Percentiles rank a stretch among this genome's conserved stretches.
Conservation (phyloP, 2,329 filamentous ascomycete species). For the Cladophialophora psammophila region DNA sequence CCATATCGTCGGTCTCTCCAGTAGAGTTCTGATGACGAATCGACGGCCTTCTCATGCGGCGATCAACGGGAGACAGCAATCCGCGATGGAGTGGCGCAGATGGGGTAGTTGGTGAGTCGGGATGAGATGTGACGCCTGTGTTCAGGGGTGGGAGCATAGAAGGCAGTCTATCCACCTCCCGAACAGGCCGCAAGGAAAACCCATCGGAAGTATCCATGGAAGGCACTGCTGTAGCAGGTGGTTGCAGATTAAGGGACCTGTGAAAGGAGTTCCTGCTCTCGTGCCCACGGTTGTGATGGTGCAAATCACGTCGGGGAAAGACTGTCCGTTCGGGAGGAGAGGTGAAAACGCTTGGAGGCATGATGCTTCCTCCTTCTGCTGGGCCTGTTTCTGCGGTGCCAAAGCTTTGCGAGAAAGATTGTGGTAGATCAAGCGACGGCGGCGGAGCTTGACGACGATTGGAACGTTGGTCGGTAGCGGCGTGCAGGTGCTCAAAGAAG, state of each 20-base stretch:
- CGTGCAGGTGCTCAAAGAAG: constrained; percentile 59
- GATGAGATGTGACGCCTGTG: constrained; percentile 79
- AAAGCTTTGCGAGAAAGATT: constrained; percentile 57
- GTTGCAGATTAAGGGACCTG: constrained; percentile 67
- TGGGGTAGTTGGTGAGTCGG: constrained; percentile 88
- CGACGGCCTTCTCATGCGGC: constrained; percentile 75
- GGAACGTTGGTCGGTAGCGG: constrained; percentile 63
- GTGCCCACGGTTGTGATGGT: constrained; percentile 56
- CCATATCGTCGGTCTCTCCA: constrained; percentile 87
- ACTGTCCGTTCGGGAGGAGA: constrained; percentile 75
- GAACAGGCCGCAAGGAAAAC: constrained; percentile 77
- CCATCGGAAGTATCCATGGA: constrained; percentile 73
- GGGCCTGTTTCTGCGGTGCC: constrained; percentile 54
- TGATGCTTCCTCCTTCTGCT: constrained; percentile 66
- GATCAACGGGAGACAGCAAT: constrained; percentile 61
- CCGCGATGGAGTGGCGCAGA: constrained; percentile 69
- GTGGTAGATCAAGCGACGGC: constrained; percentile 80
- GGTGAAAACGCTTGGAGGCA: constrained; percentile 69
- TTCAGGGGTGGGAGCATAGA: constrained; percentile 78
- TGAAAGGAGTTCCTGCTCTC: constrained; percentile 54
- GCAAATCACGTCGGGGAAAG: constrained; percentile 61
- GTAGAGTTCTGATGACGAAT: constrained; percentile 88
- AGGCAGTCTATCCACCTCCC: constrained; percentile 81
- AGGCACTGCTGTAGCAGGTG: constrained; percentile 71
- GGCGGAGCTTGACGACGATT: constrained; percentile 82